phyloP scores from a whole-genome alignment of 331 rosid genomes.

The Acacia concinna region DNA sequence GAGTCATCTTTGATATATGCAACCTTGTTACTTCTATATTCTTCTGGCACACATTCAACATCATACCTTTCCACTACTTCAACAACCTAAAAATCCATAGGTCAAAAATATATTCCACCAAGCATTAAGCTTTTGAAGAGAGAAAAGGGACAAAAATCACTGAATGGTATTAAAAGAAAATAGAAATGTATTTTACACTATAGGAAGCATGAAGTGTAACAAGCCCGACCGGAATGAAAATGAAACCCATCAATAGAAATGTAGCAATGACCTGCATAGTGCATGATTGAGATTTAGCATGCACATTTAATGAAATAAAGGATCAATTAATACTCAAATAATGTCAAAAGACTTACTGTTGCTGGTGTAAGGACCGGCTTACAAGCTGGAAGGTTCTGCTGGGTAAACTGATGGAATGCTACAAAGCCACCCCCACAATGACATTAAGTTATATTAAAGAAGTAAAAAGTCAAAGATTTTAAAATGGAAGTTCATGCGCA shows the following conservation, averaged over 20 bases:
- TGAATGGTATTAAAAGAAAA: constrained; percentile 24
- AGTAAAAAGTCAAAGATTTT: not conserved
- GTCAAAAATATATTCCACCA: constrained; percentile 25
- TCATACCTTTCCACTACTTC: constrained; percentile 87
- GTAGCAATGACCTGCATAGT: constrained; percentile 71
- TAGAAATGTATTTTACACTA: constrained; percentile 50
- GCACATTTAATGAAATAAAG: constrained; percentile 1
- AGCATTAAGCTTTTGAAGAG: constrained; percentile 23
- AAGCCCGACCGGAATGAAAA: constrained; percentile 86
- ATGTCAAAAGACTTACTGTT: constrained; percentile 61
- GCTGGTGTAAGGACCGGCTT: constrained; percentile 85
- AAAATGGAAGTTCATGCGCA: not conserved
- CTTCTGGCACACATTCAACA: constrained; percentile 68
- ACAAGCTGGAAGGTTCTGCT: constrained; percentile 96
- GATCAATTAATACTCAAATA: constrained; percentile 24
- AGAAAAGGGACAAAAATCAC: not conserved
- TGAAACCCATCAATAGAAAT: constrained; percentile 61
- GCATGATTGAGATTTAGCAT: constrained; percentile 34
- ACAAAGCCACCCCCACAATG: constrained; percentile 39
- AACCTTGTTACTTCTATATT: constrained; percentile 67
- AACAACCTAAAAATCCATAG: constrained; percentile 60
- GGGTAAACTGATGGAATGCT: constrained; percentile 73
- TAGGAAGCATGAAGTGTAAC: constrained; percentile 64
- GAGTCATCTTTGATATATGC: constrained; percentile 74
- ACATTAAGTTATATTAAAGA: constrained; percentile 22